Evolutionary conservation across 2,329 filamentous ascomycete genomes (phyloP), one percentile per base, ranked within the genome.

Genomic region (Fusarium napiforme): DNA sequence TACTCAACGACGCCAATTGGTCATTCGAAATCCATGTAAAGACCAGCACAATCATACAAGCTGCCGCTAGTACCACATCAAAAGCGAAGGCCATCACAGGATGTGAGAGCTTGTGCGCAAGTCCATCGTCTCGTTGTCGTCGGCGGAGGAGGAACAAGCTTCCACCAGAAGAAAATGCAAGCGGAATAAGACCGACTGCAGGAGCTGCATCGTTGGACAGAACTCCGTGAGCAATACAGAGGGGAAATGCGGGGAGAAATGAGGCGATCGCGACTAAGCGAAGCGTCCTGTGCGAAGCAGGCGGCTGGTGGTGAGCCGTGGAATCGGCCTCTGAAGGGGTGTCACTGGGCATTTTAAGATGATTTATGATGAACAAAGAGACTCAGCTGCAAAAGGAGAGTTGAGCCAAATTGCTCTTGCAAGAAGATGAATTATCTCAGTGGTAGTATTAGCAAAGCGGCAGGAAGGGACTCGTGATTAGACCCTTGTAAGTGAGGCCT

Each of bases 171-270:
- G 84, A 85, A 56, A 83, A 77, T 30, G 79, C 78, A 46, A 84
- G 80, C 11, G 84, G 84, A 19, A 83, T 69, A 34, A 85, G 78
- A 28, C 84, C 84, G 52, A 83, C 76, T 12, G 82, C 83, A 19
- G 83, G 84, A 40, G 83, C 76, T 15, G 78, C 67, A 19, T 77
- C 69, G 42, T 72, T 58, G 32, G 82, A 82, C 59, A 83, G 74
- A 50, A 81, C 75, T 72, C 81, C 82, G 73, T 84, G 82, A 36
- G 80, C 77, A 67, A 85, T 70, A 68, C 81, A 82, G 23, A 85
- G 79, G 7, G 82, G 80, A 49, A 85, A 81, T 11, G 82, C 82
- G 45, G 82, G 83, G 36, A 84, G 39, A 67, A 84, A 83, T 60
- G 78, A 80, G 56, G 78, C 72, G 68, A 80, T 78, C 58, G 80